phyloP scores from a whole-genome alignment of 1,284 basidiomycete species.

The Tausonia pullulans region DNA sequence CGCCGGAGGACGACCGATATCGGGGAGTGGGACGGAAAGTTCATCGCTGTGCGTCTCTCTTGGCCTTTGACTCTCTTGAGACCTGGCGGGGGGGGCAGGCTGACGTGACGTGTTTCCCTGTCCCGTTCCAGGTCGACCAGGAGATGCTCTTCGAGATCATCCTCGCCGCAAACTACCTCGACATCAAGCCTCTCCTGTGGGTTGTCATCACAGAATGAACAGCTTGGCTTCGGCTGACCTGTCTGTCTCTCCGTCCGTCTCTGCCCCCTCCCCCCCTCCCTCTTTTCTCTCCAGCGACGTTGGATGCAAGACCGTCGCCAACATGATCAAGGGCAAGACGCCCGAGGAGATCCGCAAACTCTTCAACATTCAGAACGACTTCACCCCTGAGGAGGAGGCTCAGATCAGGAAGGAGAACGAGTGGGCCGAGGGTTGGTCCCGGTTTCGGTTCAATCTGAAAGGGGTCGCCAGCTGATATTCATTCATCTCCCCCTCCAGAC shows the following conservation, averaged over 20 bases:
- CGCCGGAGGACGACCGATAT: slow-evolving; percentile 96
- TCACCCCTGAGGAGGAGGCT: slow-evolving; percentile 98
- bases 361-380: slow-evolving; percentile 76
- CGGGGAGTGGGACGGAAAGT: slow-evolving; percentile 98
- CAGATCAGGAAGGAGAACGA: slow-evolving; percentile 99
- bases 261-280: not conserved
- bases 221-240: not conserved
- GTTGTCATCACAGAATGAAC: not conserved
- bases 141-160: slow-evolving; percentile 92
- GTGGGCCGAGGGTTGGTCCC: slow-evolving; percentile 38
- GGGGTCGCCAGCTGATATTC: too few relatives aligned
- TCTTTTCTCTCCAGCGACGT: slow-evolving; percentile 56
- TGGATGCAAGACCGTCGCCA: slow-evolving; percentile 98
- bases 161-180: slow-evolving; percentile 97
- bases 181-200: slow-evolving; percentile 91
- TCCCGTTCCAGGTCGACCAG: slow-evolving; percentile 55
- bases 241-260: not conserved
- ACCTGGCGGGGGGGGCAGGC: too few relatives aligned
- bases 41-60: slow-evolving; percentile 52
- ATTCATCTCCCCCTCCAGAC: too few relatives aligned
- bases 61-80: not conserved
- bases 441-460: too few relatives aligned
- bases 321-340: slow-evolving; percentile 99
- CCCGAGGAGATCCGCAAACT: slow-evolving; percentile 35
- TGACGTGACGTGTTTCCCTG: not conserved